phyloP scores from a whole-genome alignment of 2,329 filamentous ascomycete species.

The Aspergillus jensenii region DNA sequence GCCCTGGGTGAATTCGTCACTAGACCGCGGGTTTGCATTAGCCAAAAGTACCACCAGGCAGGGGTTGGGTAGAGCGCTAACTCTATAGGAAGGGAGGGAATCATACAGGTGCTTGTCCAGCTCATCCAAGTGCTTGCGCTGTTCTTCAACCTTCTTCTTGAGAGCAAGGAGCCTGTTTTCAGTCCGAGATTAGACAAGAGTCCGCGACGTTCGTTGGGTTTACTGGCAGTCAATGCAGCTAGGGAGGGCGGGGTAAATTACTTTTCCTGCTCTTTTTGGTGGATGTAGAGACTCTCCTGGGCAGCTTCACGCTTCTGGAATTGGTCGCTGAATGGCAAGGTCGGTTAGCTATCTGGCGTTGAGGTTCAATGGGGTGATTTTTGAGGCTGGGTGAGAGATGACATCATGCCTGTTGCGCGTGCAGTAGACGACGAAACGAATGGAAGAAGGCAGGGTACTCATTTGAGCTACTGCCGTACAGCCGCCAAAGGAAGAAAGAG shows the following conservation, averaged over 20 bases:
- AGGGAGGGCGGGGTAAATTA: constrained; percentile 26
- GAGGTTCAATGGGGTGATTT: not conserved
- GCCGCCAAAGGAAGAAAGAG: not conserved
- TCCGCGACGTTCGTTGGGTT: not conserved
- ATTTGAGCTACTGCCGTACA: not conserved
- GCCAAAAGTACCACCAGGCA: not conserved
- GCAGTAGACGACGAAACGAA: not conserved
- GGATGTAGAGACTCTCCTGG: constrained; percentile 80
- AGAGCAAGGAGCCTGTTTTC: constrained; percentile 63
- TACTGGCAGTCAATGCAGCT: not conserved
- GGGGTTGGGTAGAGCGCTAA: not conserved
- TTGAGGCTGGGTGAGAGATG: constrained; percentile 9
- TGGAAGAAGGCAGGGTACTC: not conserved
- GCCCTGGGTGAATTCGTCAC: constrained; percentile 76
- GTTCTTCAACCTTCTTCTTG: constrained; percentile 67
- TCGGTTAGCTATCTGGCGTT: constrained; percentile 7
- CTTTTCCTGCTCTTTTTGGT: constrained; percentile 88
- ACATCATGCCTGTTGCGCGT: constrained; percentile 13
- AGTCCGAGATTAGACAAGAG: not conserved
- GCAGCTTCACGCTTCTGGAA: constrained; percentile 93
- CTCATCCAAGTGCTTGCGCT: constrained; percentile 80
- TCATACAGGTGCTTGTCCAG: constrained; percentile 84
- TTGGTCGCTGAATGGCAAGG: constrained; percentile 63
- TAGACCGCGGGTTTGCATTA: constrained; percentile 35
- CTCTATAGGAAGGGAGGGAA: not conserved